Conservation (phyloP, 192 early-diverging fungal species). For the Paraglomus brasilianum region DNA sequence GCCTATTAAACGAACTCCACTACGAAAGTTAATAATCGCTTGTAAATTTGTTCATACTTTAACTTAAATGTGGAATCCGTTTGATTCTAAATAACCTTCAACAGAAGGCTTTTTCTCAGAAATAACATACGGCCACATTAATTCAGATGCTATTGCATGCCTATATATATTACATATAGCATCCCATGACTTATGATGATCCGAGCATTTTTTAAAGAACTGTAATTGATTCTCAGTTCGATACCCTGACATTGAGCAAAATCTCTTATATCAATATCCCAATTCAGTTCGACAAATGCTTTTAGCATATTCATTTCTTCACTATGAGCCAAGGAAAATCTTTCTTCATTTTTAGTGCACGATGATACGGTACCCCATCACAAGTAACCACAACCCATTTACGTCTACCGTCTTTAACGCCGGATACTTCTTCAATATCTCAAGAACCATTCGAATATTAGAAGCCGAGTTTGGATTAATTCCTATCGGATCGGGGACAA, state of each 20-base stretch:
- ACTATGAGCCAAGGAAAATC: constrained; percentile 10
- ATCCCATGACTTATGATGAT: constrained; percentile 17
- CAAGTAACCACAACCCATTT: constrained; percentile 15
- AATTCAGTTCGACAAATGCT: constrained; percentile 17
- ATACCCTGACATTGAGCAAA: constrained; percentile 21
- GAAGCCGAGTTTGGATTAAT: constrained; percentile 17
- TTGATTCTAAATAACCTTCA: constrained; percentile 25
- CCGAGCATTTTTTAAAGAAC: not conserved
- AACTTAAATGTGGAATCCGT: not conserved
- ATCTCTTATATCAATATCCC: constrained; percentile 11
- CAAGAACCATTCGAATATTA: not conserved
- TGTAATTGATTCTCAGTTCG: constrained; percentile 13
- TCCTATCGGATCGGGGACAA: constrained; percentile 19
- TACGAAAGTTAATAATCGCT: constrained; percentile 27
- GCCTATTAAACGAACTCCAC: constrained; percentile 18
- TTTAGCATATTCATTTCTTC: constrained; percentile 26
- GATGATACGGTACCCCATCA: constrained; percentile 21
- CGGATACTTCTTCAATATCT: constrained; percentile 11
- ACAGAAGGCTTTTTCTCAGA: constrained; percentile 14
- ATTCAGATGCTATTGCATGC: constrained; percentile 7
- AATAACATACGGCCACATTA: constrained; percentile 1
- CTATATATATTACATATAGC: constrained; percentile 17
- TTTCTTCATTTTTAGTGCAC: not conserved
- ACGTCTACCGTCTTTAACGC: constrained; percentile 16
- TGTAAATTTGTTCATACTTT: not conserved